Evolutionary conservation across 345 rosid genomes (phyloP).

Genomic region (Populus davidiana): DNA sequence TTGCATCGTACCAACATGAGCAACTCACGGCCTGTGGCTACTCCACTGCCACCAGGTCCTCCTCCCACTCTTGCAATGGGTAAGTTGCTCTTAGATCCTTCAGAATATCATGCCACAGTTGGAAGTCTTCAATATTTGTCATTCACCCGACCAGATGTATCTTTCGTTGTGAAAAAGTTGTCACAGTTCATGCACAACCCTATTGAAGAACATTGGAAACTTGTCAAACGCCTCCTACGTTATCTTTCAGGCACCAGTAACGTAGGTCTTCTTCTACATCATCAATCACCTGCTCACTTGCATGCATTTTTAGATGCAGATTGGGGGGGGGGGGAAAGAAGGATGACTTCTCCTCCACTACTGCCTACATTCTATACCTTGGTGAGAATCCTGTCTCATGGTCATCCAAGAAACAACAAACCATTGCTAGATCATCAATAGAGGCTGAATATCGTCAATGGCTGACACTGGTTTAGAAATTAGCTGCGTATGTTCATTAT

Average conservation of each 20-base stretch:
- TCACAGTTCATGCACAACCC: background rate
- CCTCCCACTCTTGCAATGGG: background rate
- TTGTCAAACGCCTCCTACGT: no score
- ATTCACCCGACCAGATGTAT: no score
- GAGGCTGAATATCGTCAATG: background rate
- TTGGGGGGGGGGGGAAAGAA: background rate
- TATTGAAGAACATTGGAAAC: background rate
- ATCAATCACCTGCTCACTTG: background rate
- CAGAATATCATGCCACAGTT: rapidly evolving
- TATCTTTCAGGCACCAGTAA: background rate
- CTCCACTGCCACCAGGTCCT: background rate
- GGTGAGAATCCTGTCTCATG: background rate
- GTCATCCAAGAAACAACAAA: background rate
- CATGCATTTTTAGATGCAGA: background rate
- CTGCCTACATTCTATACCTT: background rate
- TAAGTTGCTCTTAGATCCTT: rapidly evolving
- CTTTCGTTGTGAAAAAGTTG: no score
- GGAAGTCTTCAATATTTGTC: background rate
- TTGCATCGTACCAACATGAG: background rate
- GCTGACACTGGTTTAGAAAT: background rate
- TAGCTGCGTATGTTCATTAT: background rate
- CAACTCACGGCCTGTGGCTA: background rate
- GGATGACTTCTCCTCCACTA: background rate
- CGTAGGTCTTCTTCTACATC: background rate
- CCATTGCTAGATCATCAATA: background rate